Base-by-base conservation (phyloP, 495 filamentous ascomycete genomes). In the Podospora appendiculata region DNA sequence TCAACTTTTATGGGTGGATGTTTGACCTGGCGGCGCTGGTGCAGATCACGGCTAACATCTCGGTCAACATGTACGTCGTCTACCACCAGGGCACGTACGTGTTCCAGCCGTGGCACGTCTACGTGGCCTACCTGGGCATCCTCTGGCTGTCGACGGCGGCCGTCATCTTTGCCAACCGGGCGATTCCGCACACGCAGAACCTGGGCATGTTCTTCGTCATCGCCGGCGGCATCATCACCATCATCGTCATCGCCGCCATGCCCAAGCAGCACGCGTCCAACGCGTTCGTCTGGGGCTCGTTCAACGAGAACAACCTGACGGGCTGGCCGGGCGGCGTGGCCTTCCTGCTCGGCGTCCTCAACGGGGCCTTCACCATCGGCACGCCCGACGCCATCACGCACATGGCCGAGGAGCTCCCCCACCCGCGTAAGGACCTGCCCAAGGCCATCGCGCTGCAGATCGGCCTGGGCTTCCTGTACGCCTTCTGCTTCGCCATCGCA, bases 291-390 rank as follows among this genome's bases (percentile, higher is more conserved):
- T 89, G 84, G 84, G 64, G 57, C 18, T 70, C 65, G 2, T 72
- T 66, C 7, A 63, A 79, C 11, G 87, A 80, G 70, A 78, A 76
- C 12, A 88, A 88, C 42, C 55, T 71, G n/a, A 86, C 84, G 6
- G 84, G 84, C 0, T 92, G 85, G 71, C 70, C 70, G 25, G 70
- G 82, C 50, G 89, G 87, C 6, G 80, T 95, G 14, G 88, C 84
- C 11, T 95, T 95, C 57, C 68, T 91, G 12, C 69, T 82, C 3
- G 89, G 90, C 1, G 87, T 93, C 62, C 76, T 95, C 18, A 94
- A 95, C 59, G 90, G 88, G 16, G 88, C 90, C 9, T 95, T 86
- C 63, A 81, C 86, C 14, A 82, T 95, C 35, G 90, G 90, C 11
- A 90, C 89, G 0, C 88, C 88, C 3, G 88, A 56, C 19, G 54